Conservation (phyloP, 139 green algal species). For the Chlamydomonas incerta region DNA sequence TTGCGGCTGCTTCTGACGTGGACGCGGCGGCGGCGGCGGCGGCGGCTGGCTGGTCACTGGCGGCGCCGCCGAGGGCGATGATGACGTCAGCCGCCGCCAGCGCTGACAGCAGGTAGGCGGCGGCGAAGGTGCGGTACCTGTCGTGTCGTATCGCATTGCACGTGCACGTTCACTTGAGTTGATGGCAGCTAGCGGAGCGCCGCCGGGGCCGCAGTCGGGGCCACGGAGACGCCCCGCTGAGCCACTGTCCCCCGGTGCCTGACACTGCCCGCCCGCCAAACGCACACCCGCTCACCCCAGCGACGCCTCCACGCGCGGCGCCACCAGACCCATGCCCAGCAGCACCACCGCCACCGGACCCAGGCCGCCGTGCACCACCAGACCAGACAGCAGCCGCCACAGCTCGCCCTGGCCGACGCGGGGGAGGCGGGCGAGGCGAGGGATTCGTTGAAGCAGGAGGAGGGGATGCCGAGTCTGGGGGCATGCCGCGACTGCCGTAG, state of each 20-base stretch:
- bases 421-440: too few species aligned
- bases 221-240: background rate
- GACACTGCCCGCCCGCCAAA: too few species aligned
- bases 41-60: background rate
- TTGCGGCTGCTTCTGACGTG: too few species aligned
- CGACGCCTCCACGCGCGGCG: slow-evolving; percentile 31
- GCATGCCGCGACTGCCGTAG: background rate
- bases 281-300: slow-evolving; percentile 18
- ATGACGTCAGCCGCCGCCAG: background rate
- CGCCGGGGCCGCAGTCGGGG: background rate
- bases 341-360: slow-evolving; percentile 12
- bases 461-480: background rate
- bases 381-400: slow-evolving; percentile 32
- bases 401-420: background rate
- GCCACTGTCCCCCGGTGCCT: background rate
- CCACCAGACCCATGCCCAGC: slow-evolving; percentile 23
- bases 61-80: background rate
- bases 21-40: background rate
- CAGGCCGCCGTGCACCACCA: background rate
- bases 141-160: too few species aligned
- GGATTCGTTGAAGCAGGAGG: background rate
- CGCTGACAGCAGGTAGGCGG: background rate
- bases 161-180: too few species aligned
- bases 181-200: background rate
- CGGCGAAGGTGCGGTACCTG: slow-evolving; percentile 29